Evolutionary conservation across 768 basidiomycete genomes (phyloP), one percentile per base, ranked within the genome.

Genomic region (Sporobolomyces pararoseus): DNA sequence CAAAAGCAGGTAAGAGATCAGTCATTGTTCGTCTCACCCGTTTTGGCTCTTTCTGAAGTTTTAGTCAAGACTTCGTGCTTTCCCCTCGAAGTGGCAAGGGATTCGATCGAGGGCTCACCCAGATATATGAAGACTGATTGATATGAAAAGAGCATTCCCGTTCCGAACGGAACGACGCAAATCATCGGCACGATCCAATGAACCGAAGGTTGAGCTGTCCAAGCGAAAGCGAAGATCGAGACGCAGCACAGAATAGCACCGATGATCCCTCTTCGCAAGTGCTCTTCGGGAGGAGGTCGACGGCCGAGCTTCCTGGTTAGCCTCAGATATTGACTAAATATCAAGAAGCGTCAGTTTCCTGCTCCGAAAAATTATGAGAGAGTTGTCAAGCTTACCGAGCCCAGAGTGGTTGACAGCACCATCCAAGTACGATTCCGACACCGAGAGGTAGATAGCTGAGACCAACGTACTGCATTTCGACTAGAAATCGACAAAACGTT

Each of bases 161-260:
- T 80, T 29, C 85, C 85, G 69, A 86, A 84, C 7, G 81, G 83
- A 7, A 80, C 68, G 1, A 83, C 81, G 4, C 78, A 81, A 65
- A 84, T 76, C 67, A 84, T 81, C 21, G 83, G 83, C 10, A 79
- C 81, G 63, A 82, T 82, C 83, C 83, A 84, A 65, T 82, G 83
- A 0, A 85, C 82, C 12, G 76, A 75, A 4, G 75, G 54, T 27
- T 68, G 76, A 84, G 83, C 4, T 83, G 85, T 85, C 71, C 85
- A 85, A 4, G 85, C 85, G 61, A 86, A 82, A 78, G 83, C 82
- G 77, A 84, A 84, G 2, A 75, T 53, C 10, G 68, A 50, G 17
- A 73, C 3, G 21, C 71, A 68, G 46, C 68, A 61, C 10, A 75
- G 13, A 12, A 70, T 46, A 4, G 62, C 74, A 1, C 71, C 74